phyloP scores from a whole-genome alignment of 1,284 basidiomycete genomes.

The Cronartium quercuum region DNA sequence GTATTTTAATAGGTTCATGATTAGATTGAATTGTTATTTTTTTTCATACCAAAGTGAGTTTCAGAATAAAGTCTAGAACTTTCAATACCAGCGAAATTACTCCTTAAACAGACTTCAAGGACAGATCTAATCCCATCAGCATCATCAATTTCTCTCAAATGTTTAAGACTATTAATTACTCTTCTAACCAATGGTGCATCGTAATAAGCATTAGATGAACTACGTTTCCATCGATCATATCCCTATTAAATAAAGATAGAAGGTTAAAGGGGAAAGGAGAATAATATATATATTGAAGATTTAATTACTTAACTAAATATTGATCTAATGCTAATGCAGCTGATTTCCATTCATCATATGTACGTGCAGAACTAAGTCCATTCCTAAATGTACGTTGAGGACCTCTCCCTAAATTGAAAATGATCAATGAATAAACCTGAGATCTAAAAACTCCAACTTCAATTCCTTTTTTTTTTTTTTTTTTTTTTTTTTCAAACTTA shows the following conservation, averaged over 20 bases:
- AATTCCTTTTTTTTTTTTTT: neutral
- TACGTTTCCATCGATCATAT: constrained; percentile 78
- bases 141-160: constrained; percentile 65
- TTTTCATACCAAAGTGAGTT: constrained; percentile 55
- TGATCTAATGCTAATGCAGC: neutral
- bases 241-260: constrained; percentile 46
- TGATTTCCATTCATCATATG: constrained; percentile 9
- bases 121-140: constrained; percentile 79
- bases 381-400: constrained; percentile 61
- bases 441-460: neutral
- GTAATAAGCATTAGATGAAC: constrained; percentile 77
- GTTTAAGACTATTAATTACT: constrained; percentile 62
- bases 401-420: constrained; percentile 63
- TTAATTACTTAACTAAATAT: neutral
- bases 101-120: constrained; percentile 80
- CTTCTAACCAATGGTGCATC: constrained; percentile 77
- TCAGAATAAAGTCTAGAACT: constrained; percentile 79
- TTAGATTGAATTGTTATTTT: constrained; percentile 22
- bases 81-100: constrained; percentile 93
- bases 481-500: constrained; percentile 51
- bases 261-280: neutral
- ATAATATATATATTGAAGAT: constrained; percentile 48
- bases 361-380: neutral
- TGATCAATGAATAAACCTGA: constrained; percentile 17
- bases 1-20: too few relatives aligned